Evolutionary conservation across 2,329 filamentous ascomycete genomes (phyloP).

Genomic region (Aureobasidium mangrovei): DNA sequence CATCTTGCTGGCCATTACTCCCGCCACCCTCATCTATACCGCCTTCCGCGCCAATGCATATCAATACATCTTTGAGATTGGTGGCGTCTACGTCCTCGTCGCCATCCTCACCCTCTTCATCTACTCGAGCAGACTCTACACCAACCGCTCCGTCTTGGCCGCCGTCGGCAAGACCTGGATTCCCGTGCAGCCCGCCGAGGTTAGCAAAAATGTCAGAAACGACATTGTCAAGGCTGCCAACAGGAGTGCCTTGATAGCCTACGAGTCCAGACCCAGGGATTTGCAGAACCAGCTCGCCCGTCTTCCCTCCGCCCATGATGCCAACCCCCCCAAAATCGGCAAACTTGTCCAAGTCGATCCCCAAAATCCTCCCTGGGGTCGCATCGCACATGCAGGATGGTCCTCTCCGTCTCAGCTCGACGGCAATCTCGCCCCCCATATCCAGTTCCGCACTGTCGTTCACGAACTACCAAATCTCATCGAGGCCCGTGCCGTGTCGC

Average conservation of each 20-base stretch:
- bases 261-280: slow-evolving; percentile 63
- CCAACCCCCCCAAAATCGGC: slow-evolving; percentile 23
- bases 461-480: slow-evolving; percentile 80
- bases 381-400: slow-evolving; percentile 84
- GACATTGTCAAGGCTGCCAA: slow-evolving; percentile 66
- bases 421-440: slow-evolving; percentile 61
- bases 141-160: slow-evolving; percentile 68
- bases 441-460: slow-evolving; percentile 78
- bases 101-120: slow-evolving; percentile 62
- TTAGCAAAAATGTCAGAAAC: slow-evolving; percentile 63
- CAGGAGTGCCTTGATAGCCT: slow-evolving; percentile 72
- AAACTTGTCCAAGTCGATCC: slow-evolving; percentile 14
- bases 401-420: slow-evolving; percentile 55
- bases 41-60: slow-evolving; percentile 56
- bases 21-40: slow-evolving; percentile 69
- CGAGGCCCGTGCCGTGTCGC: slow-evolving; percentile 83
- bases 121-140: slow-evolving; percentile 77
- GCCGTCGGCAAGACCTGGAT: slow-evolving; percentile 82
- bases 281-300: slow-evolving; percentile 31
- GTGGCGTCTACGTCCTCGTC: slow-evolving; percentile 65
- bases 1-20: slow-evolving; percentile 67
- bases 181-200: slow-evolving; percentile 76
- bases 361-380: slow-evolving; percentile 58
- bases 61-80: slow-evolving; percentile 77
- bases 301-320: background rate